phyloP scores from a whole-genome alignment of 805 yeast species.

The Tetrapisispora fleetii region DNA sequence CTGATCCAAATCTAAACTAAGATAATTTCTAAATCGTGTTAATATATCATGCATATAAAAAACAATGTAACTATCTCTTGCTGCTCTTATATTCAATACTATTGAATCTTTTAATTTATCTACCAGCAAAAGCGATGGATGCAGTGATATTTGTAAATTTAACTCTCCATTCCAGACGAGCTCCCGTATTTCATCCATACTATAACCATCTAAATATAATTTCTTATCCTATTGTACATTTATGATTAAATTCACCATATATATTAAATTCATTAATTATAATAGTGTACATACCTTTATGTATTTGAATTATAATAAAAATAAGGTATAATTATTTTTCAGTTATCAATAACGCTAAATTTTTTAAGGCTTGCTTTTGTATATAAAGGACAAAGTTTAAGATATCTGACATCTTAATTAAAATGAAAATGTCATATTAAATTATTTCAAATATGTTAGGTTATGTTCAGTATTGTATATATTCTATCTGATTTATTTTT shows the following conservation, averaged over 20 bases:
- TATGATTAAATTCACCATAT: neutral
- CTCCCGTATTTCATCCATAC: slow-evolving; percentile 28
- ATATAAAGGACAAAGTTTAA: too few relatives aligned
- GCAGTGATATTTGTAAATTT: slow-evolving; percentile 33
- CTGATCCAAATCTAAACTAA: slow-evolving; percentile 23
- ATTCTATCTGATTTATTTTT: neutral
- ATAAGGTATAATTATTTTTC: neutral
- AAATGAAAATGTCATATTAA: too few relatives aligned
- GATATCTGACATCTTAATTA: neutral
- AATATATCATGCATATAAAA: slow-evolving; percentile 31
- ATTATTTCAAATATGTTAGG: too few relatives aligned
- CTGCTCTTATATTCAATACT: slow-evolving; percentile 18
- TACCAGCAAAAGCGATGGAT: slow-evolving; percentile 10
- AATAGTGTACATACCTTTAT: neutral
- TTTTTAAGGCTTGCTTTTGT: too few relatives aligned
- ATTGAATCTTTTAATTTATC: slow-evolving; percentile 12
- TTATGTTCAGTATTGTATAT: neutral
- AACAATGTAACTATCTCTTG: slow-evolving; percentile 47
- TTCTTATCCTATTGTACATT: neutral
- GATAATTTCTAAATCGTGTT: slow-evolving; percentile 30
- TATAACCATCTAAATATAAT: neutral
- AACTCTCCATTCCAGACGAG: slow-evolving; percentile 47
- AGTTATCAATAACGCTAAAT: neutral
- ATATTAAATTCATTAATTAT: neutral
- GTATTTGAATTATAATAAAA: neutral